Percentiles rank a stretch among this genome's conserved stretches.
phyloP scores from a whole-genome alignment of 345 rosid species.

The Brassica incana region DNA sequence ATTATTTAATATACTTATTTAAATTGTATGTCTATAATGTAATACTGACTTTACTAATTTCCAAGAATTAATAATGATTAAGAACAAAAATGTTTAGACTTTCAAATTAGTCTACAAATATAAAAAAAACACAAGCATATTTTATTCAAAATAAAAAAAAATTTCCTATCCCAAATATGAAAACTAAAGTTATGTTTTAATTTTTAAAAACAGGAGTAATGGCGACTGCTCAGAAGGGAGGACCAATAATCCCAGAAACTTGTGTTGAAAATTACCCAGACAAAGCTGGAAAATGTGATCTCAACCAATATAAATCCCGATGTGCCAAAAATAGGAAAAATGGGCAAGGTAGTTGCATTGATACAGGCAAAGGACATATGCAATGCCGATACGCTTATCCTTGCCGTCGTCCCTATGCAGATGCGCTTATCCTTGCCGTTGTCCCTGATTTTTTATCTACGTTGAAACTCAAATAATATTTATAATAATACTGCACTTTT shows the following conservation, averaged over 20 bases:
- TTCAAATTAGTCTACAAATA: neutral
- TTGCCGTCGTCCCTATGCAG: too few relatives aligned
- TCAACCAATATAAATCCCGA: neutral
- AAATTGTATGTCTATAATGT: neutral
- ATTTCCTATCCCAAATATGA: too few relatives aligned
- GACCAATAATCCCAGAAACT: neutral
- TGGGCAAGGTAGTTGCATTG: neutral
- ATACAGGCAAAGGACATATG: neutral
- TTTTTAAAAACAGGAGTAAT: neutral
- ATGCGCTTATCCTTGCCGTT: too few relatives aligned
- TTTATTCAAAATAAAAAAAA: too few relatives aligned
- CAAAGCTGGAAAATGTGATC: neutral
- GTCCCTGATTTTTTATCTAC: neutral
- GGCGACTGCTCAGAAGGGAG: neutral
- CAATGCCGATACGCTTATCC: neutral
- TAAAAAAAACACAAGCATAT: too few relatives aligned
- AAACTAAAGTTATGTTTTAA: neutral
- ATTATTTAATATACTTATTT: neutral
- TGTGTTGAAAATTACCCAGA: neutral
- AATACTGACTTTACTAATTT: too few relatives aligned
- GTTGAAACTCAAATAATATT: too few relatives aligned
- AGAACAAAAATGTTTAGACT: neutral
- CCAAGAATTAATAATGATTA: neutral
- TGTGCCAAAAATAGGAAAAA: neutral
- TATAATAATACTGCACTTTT: too few relatives aligned